phyloP scores from a whole-genome alignment of 1,284 basidiomycete genomes.

The Apiotrichum brassicae region DNA sequence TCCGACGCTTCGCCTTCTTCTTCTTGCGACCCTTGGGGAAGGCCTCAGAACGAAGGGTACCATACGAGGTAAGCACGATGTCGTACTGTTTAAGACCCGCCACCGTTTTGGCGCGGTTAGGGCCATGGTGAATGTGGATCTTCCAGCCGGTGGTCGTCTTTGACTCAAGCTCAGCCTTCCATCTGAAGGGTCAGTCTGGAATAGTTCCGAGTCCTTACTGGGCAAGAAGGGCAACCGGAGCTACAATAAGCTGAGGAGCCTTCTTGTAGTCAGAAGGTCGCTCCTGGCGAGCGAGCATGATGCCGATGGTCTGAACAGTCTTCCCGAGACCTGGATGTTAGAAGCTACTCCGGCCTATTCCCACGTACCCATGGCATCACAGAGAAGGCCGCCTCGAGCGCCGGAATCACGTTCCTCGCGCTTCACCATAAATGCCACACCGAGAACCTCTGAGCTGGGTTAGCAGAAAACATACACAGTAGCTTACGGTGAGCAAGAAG shows the following conservation, averaged over 20 bases:
- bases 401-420: slow-evolving; percentile 31
- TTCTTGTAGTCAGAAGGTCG: slow-evolving; percentile 35
- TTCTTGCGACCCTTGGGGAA: slow-evolving; percentile 11
- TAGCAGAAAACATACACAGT: not conserved
- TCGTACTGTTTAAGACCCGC: slow-evolving; percentile 38
- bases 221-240: slow-evolving; percentile 44
- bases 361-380: slow-evolving; percentile 31
- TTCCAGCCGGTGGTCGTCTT: slow-evolving; percentile 35
- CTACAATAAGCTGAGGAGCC: slow-evolving; percentile 44
- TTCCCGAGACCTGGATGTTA: slow-evolving; percentile 39
- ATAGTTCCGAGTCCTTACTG: slow-evolving; percentile 27
- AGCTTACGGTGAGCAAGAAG: slow-evolving; percentile 44
- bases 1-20: slow-evolving; percentile 12
- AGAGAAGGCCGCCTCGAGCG: slow-evolving; percentile 40
- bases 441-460: slow-evolving; percentile 24
- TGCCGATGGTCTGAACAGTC: slow-evolving; percentile 47
- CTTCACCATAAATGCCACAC: slow-evolving; percentile 45
- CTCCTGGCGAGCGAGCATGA: slow-evolving; percentile 37
- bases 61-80: slow-evolving; percentile 44
- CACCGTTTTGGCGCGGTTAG: slow-evolving; percentile 23
- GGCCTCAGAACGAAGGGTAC: slow-evolving; percentile 18
- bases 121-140: slow-evolving; percentile 44
- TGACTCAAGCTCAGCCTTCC: slow-evolving; percentile 46
- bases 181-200: slow-evolving; percentile 18
- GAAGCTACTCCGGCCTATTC: not conserved